A percentile compares a stretch with the other conserved stretches of the same genome.
These are phyloP conservation scores for Capronia epimyces DNA, from an alignment of 2,329 filamentous ascomycete genomes.

Conservation along the genomic window DNA sequence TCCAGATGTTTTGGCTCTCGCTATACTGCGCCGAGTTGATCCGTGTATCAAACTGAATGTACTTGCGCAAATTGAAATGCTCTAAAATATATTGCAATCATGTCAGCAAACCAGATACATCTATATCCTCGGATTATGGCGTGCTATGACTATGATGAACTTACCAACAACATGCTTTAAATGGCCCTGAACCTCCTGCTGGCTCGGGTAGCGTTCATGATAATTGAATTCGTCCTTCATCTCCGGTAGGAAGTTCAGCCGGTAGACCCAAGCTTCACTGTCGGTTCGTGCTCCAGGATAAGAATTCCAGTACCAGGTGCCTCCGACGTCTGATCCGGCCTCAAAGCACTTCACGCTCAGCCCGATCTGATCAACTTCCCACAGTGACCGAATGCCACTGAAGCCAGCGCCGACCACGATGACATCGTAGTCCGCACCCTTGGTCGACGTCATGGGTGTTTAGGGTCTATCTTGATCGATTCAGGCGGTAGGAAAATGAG, in stretches of 20 bases:
- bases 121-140: too few species aligned
- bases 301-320: slow-evolving; percentile 36
- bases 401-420: slow-evolving; percentile 22
- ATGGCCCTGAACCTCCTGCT: slow-evolving; percentile 37
- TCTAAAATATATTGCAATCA: background rate
- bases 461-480: too few species aligned
- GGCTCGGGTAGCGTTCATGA: slow-evolving; percentile 18
- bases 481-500: background rate
- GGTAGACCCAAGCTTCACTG: slow-evolving; percentile 37
- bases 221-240: slow-evolving; percentile 36
- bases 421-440: background rate
- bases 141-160: too few species aligned
- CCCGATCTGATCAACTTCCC: slow-evolving; percentile 36
- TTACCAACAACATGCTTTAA: slow-evolving; percentile 35
- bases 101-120: too few species aligned
- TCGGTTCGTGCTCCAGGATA: slow-evolving; percentile 44
- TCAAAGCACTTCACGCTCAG: slow-evolving; percentile 49
- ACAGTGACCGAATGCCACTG: slow-evolving; percentile 6
- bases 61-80: slow-evolving; percentile 1
- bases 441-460: background rate
- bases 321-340: slow-evolving; percentile 33
- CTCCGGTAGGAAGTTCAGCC: slow-evolving; percentile 44
- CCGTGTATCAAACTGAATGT: slow-evolving; percentile 22
- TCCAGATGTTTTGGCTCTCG: too few species aligned
- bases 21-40: slow-evolving; percentile 24